Base-by-base conservation (phyloP, 2,329 filamentous ascomycete genomes). In the Xylariaceae sp. region DNA sequence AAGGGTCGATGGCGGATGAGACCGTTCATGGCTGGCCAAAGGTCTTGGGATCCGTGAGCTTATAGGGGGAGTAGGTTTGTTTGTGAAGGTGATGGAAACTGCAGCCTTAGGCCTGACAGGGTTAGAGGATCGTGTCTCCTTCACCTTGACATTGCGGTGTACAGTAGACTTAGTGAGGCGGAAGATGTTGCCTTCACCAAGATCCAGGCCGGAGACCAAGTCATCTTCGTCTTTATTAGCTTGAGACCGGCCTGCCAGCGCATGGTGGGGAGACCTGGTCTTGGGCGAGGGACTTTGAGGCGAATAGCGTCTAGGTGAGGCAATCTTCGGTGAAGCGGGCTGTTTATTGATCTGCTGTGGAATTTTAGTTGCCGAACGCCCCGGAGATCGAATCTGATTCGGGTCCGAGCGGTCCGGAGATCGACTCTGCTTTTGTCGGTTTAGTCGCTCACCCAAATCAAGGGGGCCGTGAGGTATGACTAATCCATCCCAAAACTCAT, bases 81-180 rank as follows among this genome's bases (percentile, higher is more conserved):
- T 94, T 52, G 90, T 95, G 71, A 97, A 97, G 5, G 92, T 97
- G 62, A 97, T 80, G 10, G 92, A 93, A 34, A 94, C 88, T 9
- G 90, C 87, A 15, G 90, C 85, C 71, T 87, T 88, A 17, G 84
- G 84, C 62, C 89, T 83, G 18, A 83, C 82, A 51, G 91, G 88
- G 65, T 90, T 92, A 11, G 82, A 77, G 17, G 86, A 81, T 56
- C 85, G 81, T 62, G 84, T 78, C 64, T 87, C 83, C 74, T 95
- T 96, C 68, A 95, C 82, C 72, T 93, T 92, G 65, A 99, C 84
- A 72, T 99, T 97, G 64, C 90, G 91, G 73, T 97, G 94, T 15
- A 96, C 78, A 0, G 88, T 93, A 49, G 91, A 80, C 73, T 93
- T 96, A 59, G 82, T 85, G 2, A 88, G 84, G 69, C 91, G 86